Percentiles rank a stretch among this genome's conserved stretches.
phyloP scores from a whole-genome alignment of 2,329 filamentous ascomycete genomes.

The Xylaria hypoxylon region DNA sequence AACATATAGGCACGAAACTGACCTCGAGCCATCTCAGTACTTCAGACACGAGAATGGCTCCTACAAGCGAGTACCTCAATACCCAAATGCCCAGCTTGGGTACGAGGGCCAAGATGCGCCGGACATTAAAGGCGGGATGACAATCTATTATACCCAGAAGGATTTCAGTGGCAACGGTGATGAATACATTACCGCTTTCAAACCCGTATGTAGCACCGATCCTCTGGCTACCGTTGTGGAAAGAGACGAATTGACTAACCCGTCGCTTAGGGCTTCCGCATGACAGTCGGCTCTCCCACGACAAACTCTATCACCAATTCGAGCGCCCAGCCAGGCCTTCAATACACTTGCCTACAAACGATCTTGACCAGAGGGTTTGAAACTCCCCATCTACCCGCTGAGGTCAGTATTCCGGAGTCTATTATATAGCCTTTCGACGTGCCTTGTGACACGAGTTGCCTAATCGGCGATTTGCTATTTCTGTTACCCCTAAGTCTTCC shows the following conservation, averaged over 20 bases:
- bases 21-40: slow-evolving; percentile 31
- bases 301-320: slow-evolving; percentile 49
- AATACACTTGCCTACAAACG: slow-evolving; percentile 56
- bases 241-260: slow-evolving; percentile 2
- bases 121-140: slow-evolving; percentile 50
- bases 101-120: slow-evolving; percentile 41
- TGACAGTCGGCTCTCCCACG: slow-evolving; percentile 55
- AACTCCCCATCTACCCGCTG: slow-evolving; percentile 54
- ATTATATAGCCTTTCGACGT: neutral
- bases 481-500: neutral
- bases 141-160: slow-evolving; percentile 51
- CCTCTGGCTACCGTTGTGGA: neutral
- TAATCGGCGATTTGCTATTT: too few species aligned
- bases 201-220: slow-evolving; percentile 49
- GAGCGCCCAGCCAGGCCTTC: slow-evolving; percentile 44
- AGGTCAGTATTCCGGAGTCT: neutral
- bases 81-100: slow-evolving; percentile 39
- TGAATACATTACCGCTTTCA: slow-evolving; percentile 58
- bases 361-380: slow-evolving; percentile 56
- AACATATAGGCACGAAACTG: too few species aligned
- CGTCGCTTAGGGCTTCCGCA: slow-evolving; percentile 55
- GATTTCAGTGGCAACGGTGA: slow-evolving; percentile 48
- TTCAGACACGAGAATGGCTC: slow-evolving; percentile 50
- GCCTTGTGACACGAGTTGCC: too few species aligned
- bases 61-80: slow-evolving; percentile 49